Evolutionary conservation across 2,329 filamentous ascomycete genomes (phyloP).

Genomic region (Fusarium pseudograminearum): DNA sequence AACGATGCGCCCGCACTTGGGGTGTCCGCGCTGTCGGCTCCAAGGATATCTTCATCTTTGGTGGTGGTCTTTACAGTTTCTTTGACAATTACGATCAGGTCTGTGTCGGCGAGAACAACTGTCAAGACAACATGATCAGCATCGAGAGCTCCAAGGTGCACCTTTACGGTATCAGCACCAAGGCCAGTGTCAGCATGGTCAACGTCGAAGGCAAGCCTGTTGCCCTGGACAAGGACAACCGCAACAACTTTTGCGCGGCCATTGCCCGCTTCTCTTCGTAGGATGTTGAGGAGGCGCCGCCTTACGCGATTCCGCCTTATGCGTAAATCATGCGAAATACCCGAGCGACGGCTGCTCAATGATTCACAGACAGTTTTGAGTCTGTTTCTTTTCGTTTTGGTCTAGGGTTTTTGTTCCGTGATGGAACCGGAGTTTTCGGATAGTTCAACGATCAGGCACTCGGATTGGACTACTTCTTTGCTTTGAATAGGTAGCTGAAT

Average conservation of each 20-base stretch:
- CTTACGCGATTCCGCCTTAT: background rate
- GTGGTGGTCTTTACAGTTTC: constrained; percentile 83
- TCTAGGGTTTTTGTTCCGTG: constrained; percentile 30
- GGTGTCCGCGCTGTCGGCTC: constrained; percentile 79
- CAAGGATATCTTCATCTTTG: constrained; percentile 75
- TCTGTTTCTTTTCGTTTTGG: constrained; percentile 32
- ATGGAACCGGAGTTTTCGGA: constrained; percentile 43
- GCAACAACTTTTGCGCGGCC: constrained; percentile 74
- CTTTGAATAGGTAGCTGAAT: constrained; percentile 29
- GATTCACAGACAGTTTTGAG: constrained; percentile 27
- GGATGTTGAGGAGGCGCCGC: constrained; percentile 7
- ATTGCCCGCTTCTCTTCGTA: constrained; percentile 57
- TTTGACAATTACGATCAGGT: constrained; percentile 83
- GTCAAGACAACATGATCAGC: constrained; percentile 82
- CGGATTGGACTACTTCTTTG: constrained; percentile 18
- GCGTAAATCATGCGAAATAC: constrained; percentile 19
- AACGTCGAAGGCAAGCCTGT: constrained; percentile 67
- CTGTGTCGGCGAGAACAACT: constrained; percentile 75
- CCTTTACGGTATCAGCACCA: constrained; percentile 78
- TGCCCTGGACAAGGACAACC: constrained; percentile 70
- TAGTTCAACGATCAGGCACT: constrained; percentile 28
- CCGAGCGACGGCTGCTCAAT: constrained; percentile 11
- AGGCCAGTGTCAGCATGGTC: constrained; percentile 80
- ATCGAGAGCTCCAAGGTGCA: constrained; percentile 75
- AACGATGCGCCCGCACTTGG: constrained; percentile 78